Base-by-base conservation (phyloP, 1,284 basidiomycete genomes). In the Ceratobasidium sp. region DNA sequence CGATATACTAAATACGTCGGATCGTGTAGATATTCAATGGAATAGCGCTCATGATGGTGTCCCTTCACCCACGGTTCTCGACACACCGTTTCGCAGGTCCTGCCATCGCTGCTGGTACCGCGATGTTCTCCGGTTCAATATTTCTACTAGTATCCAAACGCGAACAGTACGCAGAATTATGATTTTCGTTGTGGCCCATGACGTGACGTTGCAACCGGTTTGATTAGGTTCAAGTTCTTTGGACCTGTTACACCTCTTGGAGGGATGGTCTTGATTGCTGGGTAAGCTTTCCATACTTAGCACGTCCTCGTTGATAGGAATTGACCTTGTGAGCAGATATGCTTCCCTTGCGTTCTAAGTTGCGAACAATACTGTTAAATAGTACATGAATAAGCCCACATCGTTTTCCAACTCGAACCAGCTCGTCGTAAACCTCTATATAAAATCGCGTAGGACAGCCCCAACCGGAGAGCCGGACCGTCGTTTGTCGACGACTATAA, bases 161-260 rank as follows among this genome's bases (percentile, higher is more conserved):
- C 12, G 86, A 88, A 54, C 79, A 81, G 86, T 88, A 73, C 75
- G 80, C 65, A 17, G 32, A 13, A 29, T 7, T 32, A 4, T 29
- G 35, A 32, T 45, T 32, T 54, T 31, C 17, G 47, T 20, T 17
- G 64, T 32, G 38, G 13, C 32, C 10, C 50, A 50, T 42, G 45
- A 47, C 72, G 54, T 65, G 45, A 7, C 65, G 12, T 27, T 1
- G 40, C 35, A 52, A 34, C 71, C 29, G n/a, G 38, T 64, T 40
- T 58, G 55, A 10, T 15, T 72, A 89, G 87, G 47, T 78, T 86
- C 72, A 86, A 79, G 74, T 82, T 85, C 70, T 75, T 93, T 50
- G 92, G 91, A 0, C 91, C 90, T 1, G 77, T 92, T 52, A 93
- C 92, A 13, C 92, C 92, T 0, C 72, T 93, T 20, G 92, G 91